phyloP scores from a whole-genome alignment of 345 rosid species.

The Acer saccharum region DNA sequence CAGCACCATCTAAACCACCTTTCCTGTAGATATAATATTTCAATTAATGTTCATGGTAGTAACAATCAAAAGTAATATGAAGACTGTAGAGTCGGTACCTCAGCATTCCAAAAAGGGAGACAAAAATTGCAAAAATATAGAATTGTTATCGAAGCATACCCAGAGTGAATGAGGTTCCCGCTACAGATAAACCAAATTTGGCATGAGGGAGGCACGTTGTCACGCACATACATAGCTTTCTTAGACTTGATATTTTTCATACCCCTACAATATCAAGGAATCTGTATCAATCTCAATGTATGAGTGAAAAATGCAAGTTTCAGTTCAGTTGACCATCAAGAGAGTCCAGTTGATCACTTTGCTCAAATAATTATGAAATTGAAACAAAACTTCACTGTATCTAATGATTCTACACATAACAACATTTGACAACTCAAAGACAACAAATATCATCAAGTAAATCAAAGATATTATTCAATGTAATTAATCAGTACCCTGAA shows the following conservation, averaged over 20 bases:
- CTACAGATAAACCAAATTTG: conserved; percentile 58
- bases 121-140: not conserved
- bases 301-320: not conserved
- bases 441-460: not conserved
- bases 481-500: conserved; percentile 38
- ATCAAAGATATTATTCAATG: not conserved
- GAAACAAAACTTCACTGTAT: not conserved
- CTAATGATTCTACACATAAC: not conserved
- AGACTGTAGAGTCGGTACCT: not conserved
- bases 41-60: not conserved
- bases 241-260: conserved; percentile 54
- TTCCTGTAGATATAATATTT: conserved; percentile 22
- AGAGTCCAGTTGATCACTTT: not conserved
- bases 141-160: conserved; percentile 34
- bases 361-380: not conserved
- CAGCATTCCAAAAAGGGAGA: not conserved
- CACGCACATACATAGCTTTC: conserved; percentile 61
- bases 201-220: conserved; percentile 51
- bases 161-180: conserved; percentile 40
- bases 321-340: not conserved
- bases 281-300: conserved; percentile 10
- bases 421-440: not conserved
- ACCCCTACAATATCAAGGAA: conserved; percentile 47
- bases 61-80: not conserved
- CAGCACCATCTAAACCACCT: conserved; percentile 18